Base-by-base conservation (phyloP, 2,329 filamentous ascomycete genomes). In the Botryotinia calthae region DNA sequence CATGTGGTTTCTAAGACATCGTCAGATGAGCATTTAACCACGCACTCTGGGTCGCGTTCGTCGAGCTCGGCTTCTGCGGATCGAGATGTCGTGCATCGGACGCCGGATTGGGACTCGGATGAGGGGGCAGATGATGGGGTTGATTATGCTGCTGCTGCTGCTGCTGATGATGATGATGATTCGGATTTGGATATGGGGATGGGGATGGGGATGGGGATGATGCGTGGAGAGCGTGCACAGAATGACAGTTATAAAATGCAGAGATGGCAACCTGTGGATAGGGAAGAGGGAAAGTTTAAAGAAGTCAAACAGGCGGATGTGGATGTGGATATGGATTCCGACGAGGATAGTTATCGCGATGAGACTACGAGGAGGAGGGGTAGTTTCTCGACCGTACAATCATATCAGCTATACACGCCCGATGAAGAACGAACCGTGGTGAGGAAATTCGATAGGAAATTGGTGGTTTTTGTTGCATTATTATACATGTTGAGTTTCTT, bases 401-500 rank as follows among this genome's bases (percentile, higher is more conserved):
- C 84, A 62, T 87, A 83, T 77, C 83, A 87, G 78, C 78, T 88
- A 10, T 89, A 88, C 77, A 88, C 86, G 0, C 84, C 84, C 2
- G 90, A 94, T 71, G 94, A 98, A 81, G 94, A 97, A 80, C 83
- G 81, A 34, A 84, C 85, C 6, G 90, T 97, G 14, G 85, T 94
- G 72, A 86, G 85, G 79, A 94, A 93, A 82, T 89, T 97, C 77
- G 94, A 97, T 81, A 86, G 88, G 72, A 88, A 87, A 76, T 86
- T 98, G 70, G 93, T 97, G 9, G 81, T 93, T 1, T 97, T 97
- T 80, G 87, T 97, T 75, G 92, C 93, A 18, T 81, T 95, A 73
- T 85, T 97, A 20, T 98, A 96, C 80, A 87, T 97, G 85, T 84
- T 97, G 75, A 92, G 90, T 75, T 97, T 97, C 80, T 83, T 97